Conservation (phyloP, 768 basidiomycete genomes). For the Boletus pseudo-olivaceus region DNA sequence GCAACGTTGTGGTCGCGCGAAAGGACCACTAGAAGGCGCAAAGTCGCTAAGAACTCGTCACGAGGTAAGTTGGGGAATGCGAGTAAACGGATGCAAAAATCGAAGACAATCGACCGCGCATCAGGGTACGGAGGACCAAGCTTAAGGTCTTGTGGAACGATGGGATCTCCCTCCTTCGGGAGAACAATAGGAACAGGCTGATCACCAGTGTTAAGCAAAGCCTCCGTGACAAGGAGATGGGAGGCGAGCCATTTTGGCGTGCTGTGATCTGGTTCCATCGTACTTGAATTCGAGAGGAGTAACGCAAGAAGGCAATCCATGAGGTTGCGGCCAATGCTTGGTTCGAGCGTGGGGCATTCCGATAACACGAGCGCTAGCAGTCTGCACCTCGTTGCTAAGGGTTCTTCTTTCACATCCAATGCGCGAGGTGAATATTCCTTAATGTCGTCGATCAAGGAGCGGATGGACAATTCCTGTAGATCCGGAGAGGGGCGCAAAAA, state of each 20-base stretch:
- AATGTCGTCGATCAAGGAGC: slow-evolving; percentile 74
- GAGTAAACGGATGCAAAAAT: slow-evolving; percentile 73
- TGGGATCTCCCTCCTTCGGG: slow-evolving; percentile 69
- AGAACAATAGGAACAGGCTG: slow-evolving; percentile 62
- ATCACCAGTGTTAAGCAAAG: slow-evolving; percentile 71
- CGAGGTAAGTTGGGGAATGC: slow-evolving; percentile 58
- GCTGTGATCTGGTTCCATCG: slow-evolving; percentile 47
- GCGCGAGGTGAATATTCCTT: slow-evolving; percentile 61
- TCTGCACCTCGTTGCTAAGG: slow-evolving; percentile 77
- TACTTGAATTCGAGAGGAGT: slow-evolving; percentile 53
- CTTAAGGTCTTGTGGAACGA: slow-evolving; percentile 47
- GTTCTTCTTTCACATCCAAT: slow-evolving; percentile 69
- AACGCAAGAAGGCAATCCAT: slow-evolving; percentile 69
- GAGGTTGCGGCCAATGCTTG: slow-evolving; percentile 51
- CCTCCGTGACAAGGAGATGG: slow-evolving; percentile 81
- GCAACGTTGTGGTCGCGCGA: slow-evolving; percentile 70
- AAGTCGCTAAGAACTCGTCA: slow-evolving; percentile 77
- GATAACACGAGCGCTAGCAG: slow-evolving; percentile 80
- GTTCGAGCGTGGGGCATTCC: slow-evolving; percentile 63
- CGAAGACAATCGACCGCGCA: slow-evolving; percentile 65
- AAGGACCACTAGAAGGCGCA: slow-evolving; percentile 81
- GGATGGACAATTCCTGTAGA: slow-evolving; percentile 63
- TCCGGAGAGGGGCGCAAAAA: slow-evolving; percentile 64
- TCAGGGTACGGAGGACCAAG: slow-evolving; percentile 61
- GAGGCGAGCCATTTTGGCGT: slow-evolving; percentile 87